A percentile compares a stretch with the other conserved stretches of the same genome.
Evolutionary conservation across 148 eudicot genomes (phyloP).

Genomic region (Chenopodium suecicum): DNA sequence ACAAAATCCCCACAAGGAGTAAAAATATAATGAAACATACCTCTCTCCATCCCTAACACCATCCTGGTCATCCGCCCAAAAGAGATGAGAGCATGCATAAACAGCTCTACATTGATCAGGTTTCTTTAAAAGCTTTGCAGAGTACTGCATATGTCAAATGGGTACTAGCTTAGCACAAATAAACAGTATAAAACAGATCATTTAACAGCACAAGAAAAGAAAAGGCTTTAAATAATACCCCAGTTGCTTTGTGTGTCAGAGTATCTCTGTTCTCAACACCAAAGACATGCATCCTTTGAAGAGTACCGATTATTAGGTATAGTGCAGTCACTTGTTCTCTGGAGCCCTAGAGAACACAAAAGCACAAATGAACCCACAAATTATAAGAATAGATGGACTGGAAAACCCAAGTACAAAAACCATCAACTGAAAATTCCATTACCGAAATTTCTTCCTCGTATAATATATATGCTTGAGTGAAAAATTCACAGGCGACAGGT

Average conservation of each 20-base stretch:
- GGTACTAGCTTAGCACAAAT: neutral
- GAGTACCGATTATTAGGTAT: conserved; percentile 87
- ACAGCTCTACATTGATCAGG: conserved; percentile 99
- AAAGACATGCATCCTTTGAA: conserved; percentile 87
- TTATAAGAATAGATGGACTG: conserved; percentile 1
- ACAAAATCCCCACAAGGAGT: neutral
- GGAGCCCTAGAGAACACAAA: conserved; percentile 59
- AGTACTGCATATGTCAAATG: conserved; percentile 56
- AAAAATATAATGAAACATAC: conserved; percentile 32
- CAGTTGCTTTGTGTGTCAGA: conserved; percentile 95
- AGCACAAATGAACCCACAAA: conserved; percentile 18
- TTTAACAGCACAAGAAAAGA: conserved; percentile 6
- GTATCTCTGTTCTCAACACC: conserved; percentile 98
- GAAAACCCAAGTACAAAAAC: neutral
- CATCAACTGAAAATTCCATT: conserved; percentile 18
- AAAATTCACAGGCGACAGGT: conserved; percentile 96
- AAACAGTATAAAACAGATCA: conserved; percentile 1
- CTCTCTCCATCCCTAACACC: conserved; percentile 89
- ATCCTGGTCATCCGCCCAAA: conserved; percentile 86
- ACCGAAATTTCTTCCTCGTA: conserved; percentile 99
- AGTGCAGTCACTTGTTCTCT: conserved; percentile 92
- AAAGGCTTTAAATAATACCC: conserved; percentile 52
- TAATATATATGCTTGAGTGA: conserved; percentile 95
- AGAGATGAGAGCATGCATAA: conserved; percentile 92
- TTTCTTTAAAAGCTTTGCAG: conserved; percentile 98